Conservation (phyloP, 106 monocot species). For the Gastrodia elata region DNA sequence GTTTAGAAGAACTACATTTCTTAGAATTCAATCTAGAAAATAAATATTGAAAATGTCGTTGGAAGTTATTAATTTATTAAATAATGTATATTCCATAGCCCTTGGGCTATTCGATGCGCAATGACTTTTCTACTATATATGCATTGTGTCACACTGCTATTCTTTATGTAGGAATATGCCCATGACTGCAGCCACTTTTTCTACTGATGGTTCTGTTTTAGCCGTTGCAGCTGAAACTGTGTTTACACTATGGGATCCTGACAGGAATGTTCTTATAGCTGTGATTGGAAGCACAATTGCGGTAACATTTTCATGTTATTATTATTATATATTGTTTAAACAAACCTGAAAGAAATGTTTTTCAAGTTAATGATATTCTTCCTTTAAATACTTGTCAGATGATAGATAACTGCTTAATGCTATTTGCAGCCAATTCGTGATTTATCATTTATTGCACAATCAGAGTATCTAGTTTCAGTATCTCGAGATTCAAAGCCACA, state of each 20-base stretch:
- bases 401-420: neutral
- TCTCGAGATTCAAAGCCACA: conserved; percentile 55
- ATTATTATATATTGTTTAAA: neutral
- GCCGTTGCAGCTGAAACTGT: conserved; percentile 77
- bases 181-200: conserved; percentile 91
- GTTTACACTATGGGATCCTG: conserved; percentile 88
- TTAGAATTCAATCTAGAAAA: neutral
- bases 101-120: neutral
- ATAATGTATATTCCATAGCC: neutral
- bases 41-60: neutral
- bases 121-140: neutral
- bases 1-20: neutral
- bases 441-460: conserved; percentile 62
- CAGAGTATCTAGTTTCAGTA: conserved; percentile 58
- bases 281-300: conserved; percentile 56
- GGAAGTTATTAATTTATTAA: neutral
- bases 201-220: conserved; percentile 86
- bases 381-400: neutral
- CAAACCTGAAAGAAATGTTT: neutral
- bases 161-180: conserved; percentile 54
- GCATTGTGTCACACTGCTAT: neutral
- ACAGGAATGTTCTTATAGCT: conserved; percentile 69
- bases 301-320: conserved; percentile 30
- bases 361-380: neutral
- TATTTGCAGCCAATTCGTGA: conserved; percentile 56